Evolutionary conservation across 2,329 filamentous ascomycete genomes (phyloP).

Genomic region (Penicillium sp.): DNA sequence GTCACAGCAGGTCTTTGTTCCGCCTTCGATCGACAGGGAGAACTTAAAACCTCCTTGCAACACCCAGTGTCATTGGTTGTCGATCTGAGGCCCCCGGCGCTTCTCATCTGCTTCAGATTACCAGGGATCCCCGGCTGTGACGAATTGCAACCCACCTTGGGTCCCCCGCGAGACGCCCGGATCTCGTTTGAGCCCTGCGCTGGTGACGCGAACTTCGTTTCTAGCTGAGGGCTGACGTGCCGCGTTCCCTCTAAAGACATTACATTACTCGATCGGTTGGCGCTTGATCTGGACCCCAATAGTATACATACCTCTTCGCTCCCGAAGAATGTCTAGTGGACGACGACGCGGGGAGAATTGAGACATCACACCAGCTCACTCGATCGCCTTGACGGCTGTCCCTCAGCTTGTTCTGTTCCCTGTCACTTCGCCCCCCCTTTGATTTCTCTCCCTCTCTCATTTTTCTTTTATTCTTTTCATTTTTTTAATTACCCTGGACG

Average conservation of each 20-base stretch:
- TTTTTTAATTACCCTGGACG: slow-evolving; percentile 6
- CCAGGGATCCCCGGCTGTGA: slow-evolving; percentile 15
- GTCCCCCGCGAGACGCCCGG: slow-evolving; percentile 11
- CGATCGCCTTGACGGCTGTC: neutral
- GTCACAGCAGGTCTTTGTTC: slow-evolving; percentile 3
- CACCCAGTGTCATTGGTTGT: slow-evolving; percentile 19
- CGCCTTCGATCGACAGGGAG: slow-evolving; percentile 22
- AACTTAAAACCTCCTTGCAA: slow-evolving; percentile 23
- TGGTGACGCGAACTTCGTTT: slow-evolving; percentile 21
- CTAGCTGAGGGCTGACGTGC: slow-evolving; percentile 17
- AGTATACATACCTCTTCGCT: slow-evolving; percentile 16
- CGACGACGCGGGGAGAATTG: slow-evolving; percentile 25
- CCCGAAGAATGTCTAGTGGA: slow-evolving; percentile 15
- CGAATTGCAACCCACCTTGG: slow-evolving; percentile 23
- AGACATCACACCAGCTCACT: slow-evolving; percentile 23
- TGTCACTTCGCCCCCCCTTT: neutral
- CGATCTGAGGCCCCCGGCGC: slow-evolving; percentile 34
- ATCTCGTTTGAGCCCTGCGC: slow-evolving; percentile 12
- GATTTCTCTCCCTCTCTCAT: neutral
- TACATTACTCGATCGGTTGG: neutral
- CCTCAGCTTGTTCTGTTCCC: neutral
- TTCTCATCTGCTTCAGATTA: slow-evolving; percentile 29
- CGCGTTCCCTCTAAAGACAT: neutral
- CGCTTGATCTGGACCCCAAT: neutral
- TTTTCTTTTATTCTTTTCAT: slow-evolving; percentile 7